Evolutionary conservation across 169 alveolate species (phyloP).

Genomic region (Plasmodium sp.): DNA sequence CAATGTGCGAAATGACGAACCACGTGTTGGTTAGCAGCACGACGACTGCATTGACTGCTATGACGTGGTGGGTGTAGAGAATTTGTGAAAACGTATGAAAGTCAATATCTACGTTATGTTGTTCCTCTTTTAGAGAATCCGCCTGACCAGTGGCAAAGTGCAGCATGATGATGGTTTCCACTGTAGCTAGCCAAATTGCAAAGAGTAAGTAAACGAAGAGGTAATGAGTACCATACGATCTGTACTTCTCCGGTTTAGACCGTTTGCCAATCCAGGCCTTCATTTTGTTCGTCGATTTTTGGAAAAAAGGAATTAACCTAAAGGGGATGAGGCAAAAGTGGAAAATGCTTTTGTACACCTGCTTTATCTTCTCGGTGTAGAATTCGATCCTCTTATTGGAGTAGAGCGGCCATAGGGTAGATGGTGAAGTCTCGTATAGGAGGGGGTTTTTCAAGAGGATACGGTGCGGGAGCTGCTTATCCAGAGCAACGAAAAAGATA

Average conservation of each 20-base stretch:
- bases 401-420: constrained; percentile 79
- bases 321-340: constrained; percentile 25
- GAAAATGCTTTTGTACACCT: constrained; percentile 7
- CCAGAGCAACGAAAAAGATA: constrained; percentile 83
- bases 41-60: constrained; percentile 80
- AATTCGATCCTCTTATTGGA: constrained; percentile 19
- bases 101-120: constrained; percentile 71
- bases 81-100: constrained; percentile 80
- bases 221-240: constrained; percentile 79
- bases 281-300: constrained; percentile 11
- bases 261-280: constrained; percentile 77
- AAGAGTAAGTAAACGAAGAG: constrained; percentile 76
- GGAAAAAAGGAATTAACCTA: constrained; percentile 38
- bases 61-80: constrained; percentile 79
- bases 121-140: constrained; percentile 12
- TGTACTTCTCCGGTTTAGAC: constrained; percentile 67
- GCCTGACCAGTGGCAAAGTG: constrained; percentile 75
- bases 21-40: constrained; percentile 80
- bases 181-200: constrained; percentile 84
- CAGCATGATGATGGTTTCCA: constrained; percentile 76
- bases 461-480: constrained; percentile 84
- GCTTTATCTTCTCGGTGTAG: constrained; percentile 57
- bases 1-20: constrained; percentile 75
- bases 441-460: constrained; percentile 82
- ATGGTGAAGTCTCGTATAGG: constrained; percentile 80